Evolutionary conservation across 257 asterid species (phyloP).

Genomic region (Scutellaria barbata): DNA sequence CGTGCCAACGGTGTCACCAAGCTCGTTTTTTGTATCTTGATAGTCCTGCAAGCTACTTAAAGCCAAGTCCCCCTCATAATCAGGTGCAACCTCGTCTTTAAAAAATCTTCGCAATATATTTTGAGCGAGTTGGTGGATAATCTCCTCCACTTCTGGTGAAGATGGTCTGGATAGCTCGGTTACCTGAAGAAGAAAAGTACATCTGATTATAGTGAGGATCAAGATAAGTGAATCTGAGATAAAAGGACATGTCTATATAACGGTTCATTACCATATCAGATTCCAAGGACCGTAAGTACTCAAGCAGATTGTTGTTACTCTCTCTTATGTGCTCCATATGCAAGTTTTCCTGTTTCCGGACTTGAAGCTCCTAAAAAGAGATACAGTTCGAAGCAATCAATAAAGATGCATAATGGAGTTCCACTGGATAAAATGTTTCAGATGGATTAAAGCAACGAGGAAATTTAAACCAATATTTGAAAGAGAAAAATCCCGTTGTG

Average conservation of each 20-base stretch:
- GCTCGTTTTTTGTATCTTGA: conserved; percentile 40
- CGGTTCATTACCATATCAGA: conserved; percentile 72
- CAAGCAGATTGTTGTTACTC: conserved; percentile 76
- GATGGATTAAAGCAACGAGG: neutral
- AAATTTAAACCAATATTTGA: neutral
- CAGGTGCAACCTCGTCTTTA: conserved; percentile 57
- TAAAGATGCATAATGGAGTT: conserved; percentile 16
- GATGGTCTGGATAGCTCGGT: conserved; percentile 86
- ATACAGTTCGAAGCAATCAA: conserved; percentile 28
- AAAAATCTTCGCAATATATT: conserved; percentile 61
- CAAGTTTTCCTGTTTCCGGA: conserved; percentile 61
- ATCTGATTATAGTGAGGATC: conserved; percentile 4
- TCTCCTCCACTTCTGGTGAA: conserved; percentile 86
- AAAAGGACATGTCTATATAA: neutral
- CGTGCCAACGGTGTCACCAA: conserved; percentile 54
- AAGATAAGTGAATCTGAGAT: conserved; percentile 3
- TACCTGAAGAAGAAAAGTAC: conserved; percentile 56
- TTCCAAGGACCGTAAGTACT: conserved; percentile 87
- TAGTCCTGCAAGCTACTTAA: conserved; percentile 43
- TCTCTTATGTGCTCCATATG: conserved; percentile 60
- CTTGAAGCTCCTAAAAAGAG: conserved; percentile 65
- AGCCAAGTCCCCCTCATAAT: conserved; percentile 41
- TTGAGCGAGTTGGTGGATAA: conserved; percentile 86
- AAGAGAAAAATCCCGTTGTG: conserved; percentile 4
- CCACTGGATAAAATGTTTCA: neutral